phyloP scores from a whole-genome alignment of 441 rosid species.

The Kokia cookei region DNA sequence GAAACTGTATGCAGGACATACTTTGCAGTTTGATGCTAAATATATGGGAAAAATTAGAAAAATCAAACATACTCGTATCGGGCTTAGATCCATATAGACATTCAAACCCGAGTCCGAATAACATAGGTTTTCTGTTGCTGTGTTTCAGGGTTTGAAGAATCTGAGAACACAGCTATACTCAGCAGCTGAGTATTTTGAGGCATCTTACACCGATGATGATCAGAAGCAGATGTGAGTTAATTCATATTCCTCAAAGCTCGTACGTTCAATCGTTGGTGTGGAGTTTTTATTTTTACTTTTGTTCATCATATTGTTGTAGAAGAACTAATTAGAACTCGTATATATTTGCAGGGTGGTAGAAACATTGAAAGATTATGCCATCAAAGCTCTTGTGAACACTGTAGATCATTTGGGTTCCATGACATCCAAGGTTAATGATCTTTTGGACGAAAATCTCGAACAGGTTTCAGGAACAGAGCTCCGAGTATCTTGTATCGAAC shows the following conservation, averaged over 20 bases:
- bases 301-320: not conserved
- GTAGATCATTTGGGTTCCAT: constrained; percentile 97
- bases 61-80: not conserved
- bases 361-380: constrained; percentile 85
- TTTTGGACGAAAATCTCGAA: constrained; percentile 76
- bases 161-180: constrained; percentile 76
- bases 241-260: too few relatives aligned
- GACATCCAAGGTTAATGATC: constrained; percentile 79
- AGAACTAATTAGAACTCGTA: not conserved
- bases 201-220: constrained; percentile 72
- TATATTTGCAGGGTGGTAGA: constrained; percentile 68
- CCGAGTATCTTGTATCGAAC: constrained; percentile 79
- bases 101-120: not conserved
- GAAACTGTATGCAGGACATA: too few relatives aligned
- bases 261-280: too few relatives aligned
- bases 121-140: not conserved
- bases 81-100: not conserved
- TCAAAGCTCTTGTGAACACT: constrained; percentile 89
- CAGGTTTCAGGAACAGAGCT: constrained; percentile 71
- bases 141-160: constrained; percentile 78
- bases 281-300: not conserved
- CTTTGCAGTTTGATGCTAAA: too few relatives aligned
- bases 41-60: too few relatives aligned
- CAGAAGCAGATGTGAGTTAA: constrained; percentile 76
- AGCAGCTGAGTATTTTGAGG: constrained; percentile 94